phyloP scores from a whole-genome alignment of 73 alveolate species.

The Symbiodinium natans region DNA sequence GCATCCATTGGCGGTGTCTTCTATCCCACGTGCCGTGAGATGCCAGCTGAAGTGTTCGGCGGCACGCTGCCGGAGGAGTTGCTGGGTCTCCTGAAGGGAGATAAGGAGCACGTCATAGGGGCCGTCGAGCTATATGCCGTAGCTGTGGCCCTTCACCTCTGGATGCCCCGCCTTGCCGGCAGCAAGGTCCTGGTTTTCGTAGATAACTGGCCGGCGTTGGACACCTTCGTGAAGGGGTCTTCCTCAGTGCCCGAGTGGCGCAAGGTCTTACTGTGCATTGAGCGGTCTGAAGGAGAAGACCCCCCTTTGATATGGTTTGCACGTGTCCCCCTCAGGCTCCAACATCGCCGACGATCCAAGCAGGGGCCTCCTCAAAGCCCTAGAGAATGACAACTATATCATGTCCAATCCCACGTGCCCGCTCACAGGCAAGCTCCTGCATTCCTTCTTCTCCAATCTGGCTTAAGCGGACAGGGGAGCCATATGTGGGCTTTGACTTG shows the following conservation, averaged over 20 bases:
- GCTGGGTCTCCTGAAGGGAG: neutral
- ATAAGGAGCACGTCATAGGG: neutral
- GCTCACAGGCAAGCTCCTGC: no score
- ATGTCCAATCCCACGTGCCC: no score
- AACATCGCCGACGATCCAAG: conserved; percentile 38
- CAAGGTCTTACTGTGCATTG: neutral
- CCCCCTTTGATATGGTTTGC: neutral
- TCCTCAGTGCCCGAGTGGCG: neutral
- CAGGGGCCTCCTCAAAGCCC: no score
- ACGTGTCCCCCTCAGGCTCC: neutral
- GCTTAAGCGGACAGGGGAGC: no score
- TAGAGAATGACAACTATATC: no score
- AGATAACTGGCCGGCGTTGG: neutral
- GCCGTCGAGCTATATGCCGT: conserved; percentile 2
- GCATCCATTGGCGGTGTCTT: conserved; percentile 15
- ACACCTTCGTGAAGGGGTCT: neutral
- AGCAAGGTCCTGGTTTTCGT: neutral
- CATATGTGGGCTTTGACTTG: no score
- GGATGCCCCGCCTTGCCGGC: neutral
- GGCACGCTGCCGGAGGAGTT: neutral
- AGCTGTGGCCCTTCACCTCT: neutral
- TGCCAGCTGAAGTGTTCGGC: neutral
- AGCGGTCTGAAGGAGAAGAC: neutral
- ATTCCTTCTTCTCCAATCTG: no score
- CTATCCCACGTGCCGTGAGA: neutral